Evolutionary conservation across 2,329 filamentous ascomycete genomes (phyloP).

Genomic region (Cladophialophora bantiana): DNA sequence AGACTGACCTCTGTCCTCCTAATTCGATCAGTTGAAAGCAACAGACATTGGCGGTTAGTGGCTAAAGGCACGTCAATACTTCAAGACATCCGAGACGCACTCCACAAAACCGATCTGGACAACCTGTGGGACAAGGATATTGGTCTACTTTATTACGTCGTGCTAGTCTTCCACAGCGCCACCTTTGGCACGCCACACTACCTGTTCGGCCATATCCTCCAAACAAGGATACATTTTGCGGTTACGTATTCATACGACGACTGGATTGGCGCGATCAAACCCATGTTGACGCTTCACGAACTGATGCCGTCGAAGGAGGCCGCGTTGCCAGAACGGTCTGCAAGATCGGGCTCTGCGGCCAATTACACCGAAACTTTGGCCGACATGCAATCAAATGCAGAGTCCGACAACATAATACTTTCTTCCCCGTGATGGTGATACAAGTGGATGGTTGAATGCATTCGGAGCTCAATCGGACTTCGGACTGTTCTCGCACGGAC

Average conservation of each 20-base stretch:
- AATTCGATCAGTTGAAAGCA: constrained; percentile 20
- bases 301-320: constrained; percentile 9
- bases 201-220: constrained; percentile 19
- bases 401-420: not conserved
- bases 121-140: constrained; percentile 26
- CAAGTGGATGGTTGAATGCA: not conserved
- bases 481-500: not conserved
- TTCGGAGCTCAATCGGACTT: not conserved
- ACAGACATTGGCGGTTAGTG: constrained; percentile 12
- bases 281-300: constrained; percentile 27
- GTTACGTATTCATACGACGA: constrained; percentile 28
- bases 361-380: constrained; percentile 4
- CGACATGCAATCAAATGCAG: not conserved
- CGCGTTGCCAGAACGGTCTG: not conserved
- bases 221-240: constrained; percentile 22
- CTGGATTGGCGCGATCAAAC: constrained; percentile 27
- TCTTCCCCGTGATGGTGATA: not conserved
- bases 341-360: not conserved
- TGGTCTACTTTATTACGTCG: constrained; percentile 29
- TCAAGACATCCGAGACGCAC: constrained; percentile 13
- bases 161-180: constrained; percentile 28
- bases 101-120: constrained; percentile 24
- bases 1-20: constrained; percentile 27
- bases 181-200: constrained; percentile 27
- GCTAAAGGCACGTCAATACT: constrained; percentile 14